These are phyloP conservation scores for Ananas comosus DNA, from an alignment of 176 grass and related monocot genomes.

Conservation along the genomic window DNA sequence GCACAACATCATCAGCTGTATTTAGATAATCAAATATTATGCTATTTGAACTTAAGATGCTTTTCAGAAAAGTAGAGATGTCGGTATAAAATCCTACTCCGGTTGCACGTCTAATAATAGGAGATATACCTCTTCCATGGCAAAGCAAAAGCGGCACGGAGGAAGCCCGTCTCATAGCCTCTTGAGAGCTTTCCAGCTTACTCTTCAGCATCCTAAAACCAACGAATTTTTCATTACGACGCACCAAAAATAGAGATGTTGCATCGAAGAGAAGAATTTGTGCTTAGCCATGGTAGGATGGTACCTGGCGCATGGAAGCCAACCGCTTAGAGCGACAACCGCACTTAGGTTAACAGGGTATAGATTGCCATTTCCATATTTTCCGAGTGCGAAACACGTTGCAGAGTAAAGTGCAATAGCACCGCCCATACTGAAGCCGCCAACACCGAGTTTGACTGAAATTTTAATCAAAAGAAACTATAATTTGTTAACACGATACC, in stretches of 20 bases:
- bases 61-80: background rate
- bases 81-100: background rate
- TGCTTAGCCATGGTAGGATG: constrained; percentile 15
- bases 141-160: constrained; percentile 88
- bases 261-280: background rate
- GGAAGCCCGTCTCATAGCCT: constrained; percentile 63
- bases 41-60: background rate
- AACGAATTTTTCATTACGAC: constrained; percentile 1
- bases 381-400: constrained; percentile 78
- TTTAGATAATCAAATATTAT: background rate
- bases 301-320: constrained; percentile 91
- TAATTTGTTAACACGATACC: background rate
- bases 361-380: constrained; percentile 83
- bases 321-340: constrained; percentile 82
- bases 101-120: background rate
- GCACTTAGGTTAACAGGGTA: constrained; percentile 69
- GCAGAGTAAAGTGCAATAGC: constrained; percentile 86
- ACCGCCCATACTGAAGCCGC: constrained; percentile 98
- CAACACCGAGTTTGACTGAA: constrained; percentile 85
- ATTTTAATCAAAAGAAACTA: constrained; percentile 14
- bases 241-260: background rate
- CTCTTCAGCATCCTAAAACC: constrained; percentile 64
- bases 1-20: constrained; percentile 85
- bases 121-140: constrained; percentile 82
- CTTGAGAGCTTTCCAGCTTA: constrained; percentile 71